phyloP scores from a whole-genome alignment of 148 eudicot genomes.

The Spergularia bocconei region DNA sequence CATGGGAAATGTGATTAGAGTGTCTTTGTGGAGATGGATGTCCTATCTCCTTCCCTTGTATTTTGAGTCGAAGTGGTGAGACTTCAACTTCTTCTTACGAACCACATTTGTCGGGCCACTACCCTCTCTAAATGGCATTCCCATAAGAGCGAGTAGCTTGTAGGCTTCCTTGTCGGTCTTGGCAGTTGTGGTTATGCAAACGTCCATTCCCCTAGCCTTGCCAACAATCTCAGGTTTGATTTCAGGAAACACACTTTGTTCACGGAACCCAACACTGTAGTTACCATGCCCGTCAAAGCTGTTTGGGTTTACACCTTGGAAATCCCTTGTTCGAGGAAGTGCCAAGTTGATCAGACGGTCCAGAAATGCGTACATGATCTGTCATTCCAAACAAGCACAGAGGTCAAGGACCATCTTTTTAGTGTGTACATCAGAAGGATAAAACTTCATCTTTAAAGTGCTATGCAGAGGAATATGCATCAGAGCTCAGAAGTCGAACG shows the following conservation, averaged over 20 bases:
- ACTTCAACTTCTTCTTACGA: conserved; percentile 83
- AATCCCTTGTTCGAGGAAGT: conserved; percentile 86
- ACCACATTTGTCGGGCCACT: conserved; percentile 38
- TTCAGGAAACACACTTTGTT: conserved; percentile 92
- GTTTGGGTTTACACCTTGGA: conserved; percentile 89
- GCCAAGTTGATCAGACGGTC: conserved; percentile 92
- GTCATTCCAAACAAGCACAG: conserved; percentile 19
- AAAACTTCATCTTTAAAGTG: too few species aligned
- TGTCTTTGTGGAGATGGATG: neutral
- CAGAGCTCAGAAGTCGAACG: too few species aligned
- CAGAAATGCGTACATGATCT: conserved; percentile 90
- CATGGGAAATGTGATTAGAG: conserved; percentile 6
- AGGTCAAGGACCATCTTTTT: neutral
- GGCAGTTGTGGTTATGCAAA: conserved; percentile 87
- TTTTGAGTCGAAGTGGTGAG: conserved; percentile 77
- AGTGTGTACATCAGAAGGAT: too few species aligned
- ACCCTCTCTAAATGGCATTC: conserved; percentile 95
- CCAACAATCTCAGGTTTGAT: conserved; percentile 62
- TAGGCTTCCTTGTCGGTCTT: conserved; percentile 88
- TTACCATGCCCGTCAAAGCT: conserved; percentile 97
- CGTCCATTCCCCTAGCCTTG: conserved; percentile 91
- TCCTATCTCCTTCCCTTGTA: conserved; percentile 45
- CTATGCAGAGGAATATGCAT: too few species aligned
- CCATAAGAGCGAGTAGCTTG: conserved; percentile 71
- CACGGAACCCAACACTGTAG: conserved; percentile 77